phyloP scores from a whole-genome alignment of 192 early-diverging fungal species.

The Blastocladiella britannica region DNA sequence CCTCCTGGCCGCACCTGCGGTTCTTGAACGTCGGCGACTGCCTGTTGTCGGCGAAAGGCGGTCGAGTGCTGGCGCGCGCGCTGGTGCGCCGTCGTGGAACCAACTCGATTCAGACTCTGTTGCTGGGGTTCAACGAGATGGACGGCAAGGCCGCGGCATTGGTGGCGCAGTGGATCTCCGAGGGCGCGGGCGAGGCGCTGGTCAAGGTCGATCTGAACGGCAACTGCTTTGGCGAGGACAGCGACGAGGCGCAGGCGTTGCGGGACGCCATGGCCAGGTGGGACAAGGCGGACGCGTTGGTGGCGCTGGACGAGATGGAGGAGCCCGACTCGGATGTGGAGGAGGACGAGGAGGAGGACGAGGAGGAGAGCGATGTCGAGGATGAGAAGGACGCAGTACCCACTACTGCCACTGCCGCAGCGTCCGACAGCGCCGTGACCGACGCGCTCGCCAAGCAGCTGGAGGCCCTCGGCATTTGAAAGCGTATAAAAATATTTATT shows the following conservation, averaged over 20 bases:
- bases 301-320: slow-evolving; percentile 93
- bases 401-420: no score
- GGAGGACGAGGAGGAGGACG: slow-evolving; percentile 39
- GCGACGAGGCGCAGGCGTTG: slow-evolving; percentile 50
- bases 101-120: slow-evolving; percentile 35
- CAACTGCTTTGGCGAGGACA: slow-evolving; percentile 70
- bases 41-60: slow-evolving; percentile 55
- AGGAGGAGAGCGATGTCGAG: slow-evolving; percentile 26
- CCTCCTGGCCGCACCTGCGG: slow-evolving; percentile 56
- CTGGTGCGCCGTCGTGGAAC: no score
- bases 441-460: no score
- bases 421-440: no score
- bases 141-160: slow-evolving; percentile 43
- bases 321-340: slow-evolving; percentile 44
- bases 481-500: no score
- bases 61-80: slow-evolving; percentile 36
- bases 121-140: slow-evolving; percentile 81
- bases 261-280: slow-evolving; percentile 41
- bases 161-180: slow-evolving; percentile 40
- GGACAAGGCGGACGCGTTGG: slow-evolving; percentile 58
- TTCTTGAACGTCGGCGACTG: slow-evolving; percentile 78
- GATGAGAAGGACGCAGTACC: slow-evolving; percentile 17
- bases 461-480: no score
- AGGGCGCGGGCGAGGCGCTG: slow-evolving; percentile 37
- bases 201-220: slow-evolving; percentile 76